Evolutionary conservation across 345 rosid species (phyloP).

Genomic region (Gossypium bickii): DNA sequence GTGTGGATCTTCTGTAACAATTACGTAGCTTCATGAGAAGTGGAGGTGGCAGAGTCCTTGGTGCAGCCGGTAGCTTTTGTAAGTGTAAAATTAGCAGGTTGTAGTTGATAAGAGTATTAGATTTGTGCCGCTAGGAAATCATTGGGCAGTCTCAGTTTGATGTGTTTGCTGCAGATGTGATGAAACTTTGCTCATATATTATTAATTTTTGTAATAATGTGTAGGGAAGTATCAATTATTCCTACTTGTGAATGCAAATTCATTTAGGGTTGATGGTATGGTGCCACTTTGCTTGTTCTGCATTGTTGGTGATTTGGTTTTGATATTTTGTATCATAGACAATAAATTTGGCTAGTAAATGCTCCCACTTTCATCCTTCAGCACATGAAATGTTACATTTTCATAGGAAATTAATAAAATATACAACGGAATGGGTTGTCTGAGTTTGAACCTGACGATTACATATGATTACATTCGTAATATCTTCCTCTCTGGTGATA

Average conservation of each 20-base stretch:
- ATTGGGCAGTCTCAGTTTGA: background rate
- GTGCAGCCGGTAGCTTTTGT: background rate
- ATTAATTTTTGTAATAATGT: constrained; percentile 9
- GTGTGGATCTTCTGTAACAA: background rate
- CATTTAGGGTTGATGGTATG: background rate
- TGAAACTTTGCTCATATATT: background rate
- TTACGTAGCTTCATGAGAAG: constrained; percentile 1
- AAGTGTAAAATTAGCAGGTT: constrained; percentile 5
- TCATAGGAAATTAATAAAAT: too few species aligned
- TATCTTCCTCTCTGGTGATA: background rate
- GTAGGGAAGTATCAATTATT: background rate
- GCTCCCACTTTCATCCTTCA: background rate
- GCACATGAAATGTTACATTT: background rate
- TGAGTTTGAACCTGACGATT: too few species aligned
- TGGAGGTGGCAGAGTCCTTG: background rate
- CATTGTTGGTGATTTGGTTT: background rate
- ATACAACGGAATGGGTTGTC: too few species aligned
- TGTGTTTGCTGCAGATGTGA: background rate
- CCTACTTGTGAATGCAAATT: constrained; percentile 3
- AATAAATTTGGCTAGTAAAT: constrained; percentile 2
- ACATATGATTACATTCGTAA: background rate
- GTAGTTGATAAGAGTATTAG: background rate
- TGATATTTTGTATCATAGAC: background rate
- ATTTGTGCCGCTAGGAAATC: background rate
- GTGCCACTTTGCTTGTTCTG: background rate